These are phyloP conservation scores for Sporisorium sorghi DNA, from an alignment of 1,284 basidiomycete species.

Conservation along the genomic window DNA sequence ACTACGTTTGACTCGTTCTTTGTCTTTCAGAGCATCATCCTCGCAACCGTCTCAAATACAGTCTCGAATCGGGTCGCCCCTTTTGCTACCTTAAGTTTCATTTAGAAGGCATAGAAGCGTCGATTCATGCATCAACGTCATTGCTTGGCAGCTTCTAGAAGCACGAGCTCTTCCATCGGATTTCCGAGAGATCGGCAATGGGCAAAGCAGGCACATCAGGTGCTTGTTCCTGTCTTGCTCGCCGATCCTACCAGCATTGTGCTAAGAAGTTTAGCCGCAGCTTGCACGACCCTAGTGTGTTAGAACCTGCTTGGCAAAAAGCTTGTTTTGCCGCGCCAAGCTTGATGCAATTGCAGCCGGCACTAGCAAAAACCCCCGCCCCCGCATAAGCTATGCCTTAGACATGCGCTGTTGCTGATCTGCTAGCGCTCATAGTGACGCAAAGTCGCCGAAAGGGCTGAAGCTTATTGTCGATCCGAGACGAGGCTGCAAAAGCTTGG, in stretches of 20 bases:
- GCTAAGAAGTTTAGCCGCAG: no score
- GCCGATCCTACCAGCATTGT: slow-evolving; percentile 1
- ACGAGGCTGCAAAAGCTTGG: neutral
- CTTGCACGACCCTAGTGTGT: no score
- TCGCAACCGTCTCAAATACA: no score
- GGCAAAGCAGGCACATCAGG: no score
- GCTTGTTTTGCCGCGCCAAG: neutral
- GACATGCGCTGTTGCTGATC: neutral
- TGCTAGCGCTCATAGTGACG: neutral
- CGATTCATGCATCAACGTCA: slow-evolving; percentile 2
- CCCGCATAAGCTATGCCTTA: neutral
- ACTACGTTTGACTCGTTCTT: no score
- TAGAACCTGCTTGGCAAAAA: neutral
- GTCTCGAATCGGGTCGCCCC: no score
- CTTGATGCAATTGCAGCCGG: neutral
- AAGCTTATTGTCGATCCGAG: no score
- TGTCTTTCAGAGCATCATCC: no score
- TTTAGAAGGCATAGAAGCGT: no score
- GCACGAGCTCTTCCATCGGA: neutral
- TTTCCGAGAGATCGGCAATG: no score
- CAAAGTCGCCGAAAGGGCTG: neutral
- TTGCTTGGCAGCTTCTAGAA: slow-evolving; percentile 4
- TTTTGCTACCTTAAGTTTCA: no score
- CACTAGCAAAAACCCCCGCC: neutral
- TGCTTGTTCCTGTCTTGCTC: slow-evolving; percentile 1